These are phyloP conservation scores for Mucor saturninus DNA, from an alignment of 371 early-diverging fungal genomes.

Conservation along the genomic window DNA sequence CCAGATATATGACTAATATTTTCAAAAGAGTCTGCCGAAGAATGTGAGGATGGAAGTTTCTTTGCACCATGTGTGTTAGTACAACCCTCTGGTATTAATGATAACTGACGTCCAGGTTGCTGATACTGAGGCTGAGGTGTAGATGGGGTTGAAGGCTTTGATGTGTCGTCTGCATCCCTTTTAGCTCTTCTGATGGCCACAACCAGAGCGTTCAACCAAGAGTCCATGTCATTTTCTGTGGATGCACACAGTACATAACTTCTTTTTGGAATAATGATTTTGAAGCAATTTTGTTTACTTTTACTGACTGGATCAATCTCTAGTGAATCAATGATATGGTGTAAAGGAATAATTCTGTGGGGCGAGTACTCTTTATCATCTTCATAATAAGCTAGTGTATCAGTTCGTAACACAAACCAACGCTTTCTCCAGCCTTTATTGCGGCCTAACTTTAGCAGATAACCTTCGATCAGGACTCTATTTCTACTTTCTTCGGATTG, in stretches of 20 bases:
- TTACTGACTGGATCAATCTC: constrained; percentile 73
- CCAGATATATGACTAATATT: constrained; percentile 52
- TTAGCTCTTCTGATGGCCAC: constrained; percentile 56
- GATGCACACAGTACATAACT: constrained; percentile 74
- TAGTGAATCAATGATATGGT: constrained; percentile 72
- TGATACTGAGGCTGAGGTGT: constrained; percentile 18
- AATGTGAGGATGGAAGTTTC: constrained; percentile 19
- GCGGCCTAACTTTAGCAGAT: constrained; percentile 66
- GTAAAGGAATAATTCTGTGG: constrained; percentile 70
- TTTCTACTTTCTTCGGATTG: constrained; percentile 48
- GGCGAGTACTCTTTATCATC: constrained; percentile 79
- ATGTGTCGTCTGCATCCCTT: constrained; percentile 26
- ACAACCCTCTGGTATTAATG: constrained; percentile 32
- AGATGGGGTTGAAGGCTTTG: constrained; percentile 8
- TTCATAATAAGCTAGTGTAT: constrained; percentile 80
- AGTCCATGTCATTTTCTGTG: constrained; percentile 59
- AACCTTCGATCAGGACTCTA: constrained; percentile 71
- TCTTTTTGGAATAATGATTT: constrained; percentile 76
- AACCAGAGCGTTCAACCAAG: constrained; percentile 73
- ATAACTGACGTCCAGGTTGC: constrained; percentile 9
- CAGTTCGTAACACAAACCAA: constrained; percentile 84
- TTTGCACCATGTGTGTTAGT: constrained; percentile 11
- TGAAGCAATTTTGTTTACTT: constrained; percentile 70
- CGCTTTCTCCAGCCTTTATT: constrained; percentile 79
- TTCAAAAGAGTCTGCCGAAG: constrained; percentile 45